Evolutionary conservation across 1,139 yeast genomes (phyloP).

Genomic region (Yamadazyma oceani): DNA sequence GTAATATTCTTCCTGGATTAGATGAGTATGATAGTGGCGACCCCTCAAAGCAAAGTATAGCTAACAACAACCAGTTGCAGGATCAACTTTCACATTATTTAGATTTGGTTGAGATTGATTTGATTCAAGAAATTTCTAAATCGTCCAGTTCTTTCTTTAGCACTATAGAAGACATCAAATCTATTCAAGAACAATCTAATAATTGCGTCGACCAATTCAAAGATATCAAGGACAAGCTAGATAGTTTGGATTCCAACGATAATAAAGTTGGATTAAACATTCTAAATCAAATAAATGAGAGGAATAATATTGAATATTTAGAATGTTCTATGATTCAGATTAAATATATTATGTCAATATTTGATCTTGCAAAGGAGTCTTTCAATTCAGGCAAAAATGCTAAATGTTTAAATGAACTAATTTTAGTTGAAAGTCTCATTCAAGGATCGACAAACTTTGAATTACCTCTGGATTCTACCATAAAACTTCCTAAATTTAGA

Average conservation of each 20-base stretch:
- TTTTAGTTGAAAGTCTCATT: constrained; percentile 56
- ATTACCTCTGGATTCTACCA: constrained; percentile 21
- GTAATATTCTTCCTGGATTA: constrained; percentile 35
- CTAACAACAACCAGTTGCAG: constrained; percentile 60
- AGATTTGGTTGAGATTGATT: constrained; percentile 79
- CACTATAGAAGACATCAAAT: constrained; percentile 75
- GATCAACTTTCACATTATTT: constrained; percentile 80
- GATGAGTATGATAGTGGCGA: constrained; percentile 19
- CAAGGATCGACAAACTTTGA: constrained; percentile 44
- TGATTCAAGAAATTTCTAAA: constrained; percentile 79
- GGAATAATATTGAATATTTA: constrained; percentile 60
- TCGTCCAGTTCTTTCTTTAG: constrained; percentile 83
- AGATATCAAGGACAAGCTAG: constrained; percentile 42
- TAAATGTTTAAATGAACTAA: constrained; percentile 52
- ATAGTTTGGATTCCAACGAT: constrained; percentile 46
- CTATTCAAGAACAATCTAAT: constrained; percentile 58
- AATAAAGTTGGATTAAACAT: constrained; percentile 54
- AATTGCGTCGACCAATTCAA: constrained; percentile 51
- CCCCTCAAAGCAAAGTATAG: constrained; percentile 12
- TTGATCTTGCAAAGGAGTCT: constrained; percentile 54
- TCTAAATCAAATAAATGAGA: constrained; percentile 51
- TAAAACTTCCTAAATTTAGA: constrained; percentile 45
- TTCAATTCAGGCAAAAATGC: constrained; percentile 40
- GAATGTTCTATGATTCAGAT: constrained; percentile 70
- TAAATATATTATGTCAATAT: constrained; percentile 45